These are phyloP conservation scores for Abelmoschus esculentus DNA, from an alignment of 345 rosid species.

Conservation along the genomic window DNA sequence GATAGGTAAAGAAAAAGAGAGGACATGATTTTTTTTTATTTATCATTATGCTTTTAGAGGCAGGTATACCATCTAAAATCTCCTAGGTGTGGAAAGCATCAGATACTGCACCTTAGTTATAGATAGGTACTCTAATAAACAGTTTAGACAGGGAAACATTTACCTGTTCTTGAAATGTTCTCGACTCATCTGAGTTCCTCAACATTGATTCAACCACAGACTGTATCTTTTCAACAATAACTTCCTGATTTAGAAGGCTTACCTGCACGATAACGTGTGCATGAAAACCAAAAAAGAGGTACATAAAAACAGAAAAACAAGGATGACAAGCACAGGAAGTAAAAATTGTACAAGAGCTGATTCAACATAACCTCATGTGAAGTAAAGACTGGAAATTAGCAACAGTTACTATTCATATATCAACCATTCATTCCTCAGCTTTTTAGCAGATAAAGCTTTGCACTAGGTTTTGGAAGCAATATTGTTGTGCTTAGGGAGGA, in stretches of 20 bases:
- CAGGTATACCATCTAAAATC: conserved; percentile 1
- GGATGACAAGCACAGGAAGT: background rate
- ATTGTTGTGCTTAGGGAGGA: background rate
- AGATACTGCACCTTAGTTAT: background rate
- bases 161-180: conserved; percentile 85
- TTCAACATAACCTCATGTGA: background rate
- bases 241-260: conserved; percentile 89
- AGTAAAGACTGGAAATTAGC: background rate
- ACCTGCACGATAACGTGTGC: conserved; percentile 42
- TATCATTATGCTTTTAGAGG: background rate
- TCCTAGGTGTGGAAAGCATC: conserved; percentile 8
- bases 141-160: background rate
- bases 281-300: background rate
- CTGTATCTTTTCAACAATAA: conserved; percentile 72
- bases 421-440: background rate
- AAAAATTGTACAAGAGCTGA: background rate
- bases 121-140: background rate
- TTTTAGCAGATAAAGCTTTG: background rate
- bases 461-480: background rate
- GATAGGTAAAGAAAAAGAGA: background rate
- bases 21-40: background rate
- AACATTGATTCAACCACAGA: conserved; percentile 60
- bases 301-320: background rate
- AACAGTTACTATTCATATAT: background rate
- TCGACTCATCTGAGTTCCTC: conserved; percentile 62